Base-by-base conservation (phyloP, 2,329 filamentous ascomycete species). In the Blastomyces parvus region DNA sequence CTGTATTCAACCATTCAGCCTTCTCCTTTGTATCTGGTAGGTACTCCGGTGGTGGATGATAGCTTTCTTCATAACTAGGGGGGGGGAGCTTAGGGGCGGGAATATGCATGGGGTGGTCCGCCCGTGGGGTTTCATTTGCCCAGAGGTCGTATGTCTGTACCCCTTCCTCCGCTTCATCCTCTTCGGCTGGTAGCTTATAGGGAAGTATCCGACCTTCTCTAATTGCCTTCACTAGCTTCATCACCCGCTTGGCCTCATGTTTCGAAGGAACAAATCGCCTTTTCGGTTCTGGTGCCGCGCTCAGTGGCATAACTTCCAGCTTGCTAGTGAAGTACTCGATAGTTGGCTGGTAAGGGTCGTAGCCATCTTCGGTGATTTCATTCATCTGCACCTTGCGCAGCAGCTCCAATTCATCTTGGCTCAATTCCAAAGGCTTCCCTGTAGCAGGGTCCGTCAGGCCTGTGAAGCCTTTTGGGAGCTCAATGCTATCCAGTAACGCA, bases 191-290 rank as follows among this genome's bases (percentile, higher is more conserved):
- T 3, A 91, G 85, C 73, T 87, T 91, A 79, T 95, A 96, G 3
- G 95, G 95, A 71, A 96, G 80, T 68, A 99, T 97, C 59, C 91
- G 86, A 44, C 95, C 94, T 77, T 97, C 93, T 67, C 89, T 87
- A 69, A 99, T 99, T 46, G 94, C 94, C 72, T 90, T 91, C 62
- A 97, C 94, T 71, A 99, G 86, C 80, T 99, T 97, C 86, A 97
- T 96, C 60, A 99, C 86, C 63, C 92, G 86, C 81, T 97, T 97
- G 40, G 90, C 89, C 77, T 99, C 94, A 75, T 99, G 91, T 77
- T 97, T 97, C 57, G 93, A 97, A 7, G 95, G 94, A 11, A 99
- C 80, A 74, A 97, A 99, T 70, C 94, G 87, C 67, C 94, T 85
- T 80, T 99, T 99, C 0, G 94, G 94, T 74, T 99, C 94, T 7